Percentiles rank a stretch among this genome's conserved stretches.
These are phyloP conservation scores for Pichia sp. DNA, from an alignment of 1,139 yeast genomes.

Conservation along the genomic window DNA sequence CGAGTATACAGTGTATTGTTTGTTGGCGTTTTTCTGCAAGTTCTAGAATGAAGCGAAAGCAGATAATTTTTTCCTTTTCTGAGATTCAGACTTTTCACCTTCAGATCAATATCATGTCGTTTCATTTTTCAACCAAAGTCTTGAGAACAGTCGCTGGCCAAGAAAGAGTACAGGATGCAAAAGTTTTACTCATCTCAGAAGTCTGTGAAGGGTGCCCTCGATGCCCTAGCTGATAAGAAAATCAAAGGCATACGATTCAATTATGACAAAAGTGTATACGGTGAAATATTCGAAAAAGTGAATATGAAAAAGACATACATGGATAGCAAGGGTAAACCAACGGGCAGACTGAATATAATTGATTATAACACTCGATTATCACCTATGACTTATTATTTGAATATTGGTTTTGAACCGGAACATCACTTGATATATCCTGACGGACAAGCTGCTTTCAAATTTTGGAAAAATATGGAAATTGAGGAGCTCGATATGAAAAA, in stretches of 20 bases:
- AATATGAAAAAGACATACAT: constrained; percentile 42
- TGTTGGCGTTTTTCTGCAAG: not conserved
- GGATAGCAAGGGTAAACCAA: constrained; percentile 18
- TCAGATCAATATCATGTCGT: no score
- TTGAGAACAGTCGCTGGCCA: no score
- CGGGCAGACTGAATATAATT: constrained; percentile 46
- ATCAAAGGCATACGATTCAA: constrained; percentile 16
- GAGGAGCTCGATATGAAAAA: constrained; percentile 27
- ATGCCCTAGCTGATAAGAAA: constrained; percentile 7
- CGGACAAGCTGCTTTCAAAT: constrained; percentile 42
- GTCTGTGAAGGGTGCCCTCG: constrained; percentile 10
- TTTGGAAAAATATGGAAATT: constrained; percentile 35
- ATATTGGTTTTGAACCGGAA: constrained; percentile 53
- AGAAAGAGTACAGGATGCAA: constrained; percentile 12
- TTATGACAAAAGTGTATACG: constrained; percentile 13
- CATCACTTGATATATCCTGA: constrained; percentile 50
- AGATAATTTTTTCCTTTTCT: not conserved
- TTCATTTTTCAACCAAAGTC: no score
- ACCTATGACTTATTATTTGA: constrained; percentile 48
- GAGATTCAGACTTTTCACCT: not conserved
- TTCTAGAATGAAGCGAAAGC: not conserved
- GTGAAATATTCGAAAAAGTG: constrained; percentile 39
- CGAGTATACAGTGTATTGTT: not conserved
- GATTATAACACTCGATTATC: constrained; percentile 64
- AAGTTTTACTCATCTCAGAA: constrained; percentile 15